Evolutionary conservation across 2,329 filamentous ascomycete species (phyloP).

Genomic region (Nakataea oryzae): DNA sequence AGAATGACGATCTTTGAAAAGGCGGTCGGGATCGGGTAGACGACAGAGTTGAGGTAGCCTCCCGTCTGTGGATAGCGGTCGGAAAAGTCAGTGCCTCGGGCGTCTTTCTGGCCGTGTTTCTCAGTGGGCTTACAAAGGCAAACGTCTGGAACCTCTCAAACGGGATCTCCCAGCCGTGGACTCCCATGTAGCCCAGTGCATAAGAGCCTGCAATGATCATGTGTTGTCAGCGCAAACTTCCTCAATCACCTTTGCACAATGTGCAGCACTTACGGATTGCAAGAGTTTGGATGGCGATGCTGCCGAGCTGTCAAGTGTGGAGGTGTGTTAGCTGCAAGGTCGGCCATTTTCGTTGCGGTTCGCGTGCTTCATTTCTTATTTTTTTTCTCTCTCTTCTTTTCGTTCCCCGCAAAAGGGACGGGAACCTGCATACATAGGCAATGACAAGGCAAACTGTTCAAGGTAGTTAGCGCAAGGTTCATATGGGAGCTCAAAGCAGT

Average conservation of each 20-base stretch:
- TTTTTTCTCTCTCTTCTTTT: not conserved
- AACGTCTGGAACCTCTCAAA: not conserved
- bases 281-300: not conserved
- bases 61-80: not conserved
- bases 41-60: not conserved
- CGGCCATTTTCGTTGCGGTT: not conserved
- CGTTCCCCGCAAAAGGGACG: too few relatives aligned
- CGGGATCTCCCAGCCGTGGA: not conserved
- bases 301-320: not conserved
- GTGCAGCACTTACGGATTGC: not conserved
- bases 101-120: not conserved
- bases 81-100: not conserved
- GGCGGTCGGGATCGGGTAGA: not conserved
- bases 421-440: not conserved
- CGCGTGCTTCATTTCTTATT: not conserved
- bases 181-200: not conserved
- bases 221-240: too few relatives aligned
- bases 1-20: conserved; percentile 6
- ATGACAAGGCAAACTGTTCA: not conserved
- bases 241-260: too few relatives aligned
- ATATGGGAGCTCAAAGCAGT: not conserved
- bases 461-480: not conserved
- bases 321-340: not conserved
- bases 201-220: too few relatives aligned
- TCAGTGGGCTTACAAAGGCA: conserved; percentile 3